These are phyloP conservation scores for Effrenium voratum DNA, from an alignment of 73 alveolate species.

Conservation along the genomic window DNA sequence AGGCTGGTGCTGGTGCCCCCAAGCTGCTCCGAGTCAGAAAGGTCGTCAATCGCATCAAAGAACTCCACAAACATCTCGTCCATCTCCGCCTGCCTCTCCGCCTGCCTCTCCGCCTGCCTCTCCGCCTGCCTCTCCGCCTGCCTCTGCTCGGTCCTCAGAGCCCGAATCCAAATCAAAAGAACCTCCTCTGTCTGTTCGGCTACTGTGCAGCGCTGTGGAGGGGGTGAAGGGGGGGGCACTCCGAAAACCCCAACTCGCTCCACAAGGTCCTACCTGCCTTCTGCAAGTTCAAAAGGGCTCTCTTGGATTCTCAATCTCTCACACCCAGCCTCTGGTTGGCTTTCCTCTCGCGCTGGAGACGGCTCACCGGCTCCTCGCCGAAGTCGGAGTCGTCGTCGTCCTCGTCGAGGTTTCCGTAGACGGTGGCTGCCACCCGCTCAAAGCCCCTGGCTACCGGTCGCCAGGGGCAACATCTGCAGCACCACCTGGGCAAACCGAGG, in stretches of 20 bases:
- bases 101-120: no score
- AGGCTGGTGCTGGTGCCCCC: conserved; percentile 46
- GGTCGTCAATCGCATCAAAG: conserved; percentile 84
- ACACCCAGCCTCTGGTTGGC: conserved; percentile 2
- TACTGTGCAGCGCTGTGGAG: no score
- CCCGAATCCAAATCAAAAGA: no score
- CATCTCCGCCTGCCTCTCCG: no score
- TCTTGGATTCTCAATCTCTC: no score
- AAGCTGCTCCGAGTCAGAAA: conserved; percentile 50
- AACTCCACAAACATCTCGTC: conserved; percentile 87
- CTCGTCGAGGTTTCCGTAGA: conserved; percentile 8
- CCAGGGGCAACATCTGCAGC: conserved; percentile 83
- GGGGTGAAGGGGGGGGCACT: no score
- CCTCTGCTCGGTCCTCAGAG: no score
- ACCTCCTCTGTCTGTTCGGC: no score
- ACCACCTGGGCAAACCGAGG: conserved; percentile 1
- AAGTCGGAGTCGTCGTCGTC: conserved; percentile 82
- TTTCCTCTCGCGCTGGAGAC: neutral
- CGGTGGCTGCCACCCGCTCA: conserved; percentile 83
- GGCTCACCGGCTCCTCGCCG: conserved; percentile 71
- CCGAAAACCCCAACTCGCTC: no score
- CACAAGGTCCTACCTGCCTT: no score
- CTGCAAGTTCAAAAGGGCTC: no score
- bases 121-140: no score
- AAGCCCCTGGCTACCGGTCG: conserved; percentile 89